Percentiles rank a stretch among this genome's conserved stretches.
Evolutionary conservation across 805 yeast genomes (phyloP).

Genomic region (Debaryomyces maramus): DNA sequence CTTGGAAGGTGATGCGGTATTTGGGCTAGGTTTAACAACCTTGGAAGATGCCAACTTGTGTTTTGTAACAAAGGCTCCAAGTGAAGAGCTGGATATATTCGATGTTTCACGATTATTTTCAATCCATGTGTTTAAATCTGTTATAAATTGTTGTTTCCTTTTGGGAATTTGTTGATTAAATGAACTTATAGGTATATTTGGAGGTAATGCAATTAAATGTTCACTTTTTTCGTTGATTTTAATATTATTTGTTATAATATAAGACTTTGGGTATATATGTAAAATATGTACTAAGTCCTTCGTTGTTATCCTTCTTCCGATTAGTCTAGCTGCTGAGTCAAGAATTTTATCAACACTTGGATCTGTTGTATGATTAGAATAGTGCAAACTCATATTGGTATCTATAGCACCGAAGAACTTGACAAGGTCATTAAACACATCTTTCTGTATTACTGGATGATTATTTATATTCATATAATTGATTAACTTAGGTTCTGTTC

Average conservation of each 20-base stretch:
- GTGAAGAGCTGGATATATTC: constrained; percentile 5
- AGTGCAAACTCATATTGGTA: constrained; percentile 32
- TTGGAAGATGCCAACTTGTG: constrained; percentile 6
- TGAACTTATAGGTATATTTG: constrained; percentile 8
- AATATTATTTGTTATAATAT: constrained; percentile 5
- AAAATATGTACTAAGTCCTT: constrained; percentile 18
- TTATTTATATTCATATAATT: not conserved
- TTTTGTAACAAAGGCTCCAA: constrained; percentile 3
- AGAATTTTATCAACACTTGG: constrained; percentile 24
- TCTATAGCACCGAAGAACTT: constrained; percentile 28
- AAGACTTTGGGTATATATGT: constrained; percentile 16
- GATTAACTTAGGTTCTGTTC: too few relatives aligned
- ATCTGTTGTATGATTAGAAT: constrained; percentile 28
- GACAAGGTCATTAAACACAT: constrained; percentile 6
- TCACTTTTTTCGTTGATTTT: not conserved
- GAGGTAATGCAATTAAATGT: constrained; percentile 10
- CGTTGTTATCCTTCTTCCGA: constrained; percentile 18
- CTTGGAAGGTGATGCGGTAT: constrained; percentile 6
- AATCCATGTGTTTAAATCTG: constrained; percentile 23
- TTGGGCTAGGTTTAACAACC: constrained; percentile 4
- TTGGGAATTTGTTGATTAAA: constrained; percentile 12
- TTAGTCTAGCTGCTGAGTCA: constrained; percentile 18
- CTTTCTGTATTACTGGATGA: constrained; percentile 12
- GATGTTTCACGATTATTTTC: constrained; percentile 13
- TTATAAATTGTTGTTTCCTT: constrained; percentile 21